phyloP scores from a whole-genome alignment of 306 rosid species.

The Glycine soja region DNA sequence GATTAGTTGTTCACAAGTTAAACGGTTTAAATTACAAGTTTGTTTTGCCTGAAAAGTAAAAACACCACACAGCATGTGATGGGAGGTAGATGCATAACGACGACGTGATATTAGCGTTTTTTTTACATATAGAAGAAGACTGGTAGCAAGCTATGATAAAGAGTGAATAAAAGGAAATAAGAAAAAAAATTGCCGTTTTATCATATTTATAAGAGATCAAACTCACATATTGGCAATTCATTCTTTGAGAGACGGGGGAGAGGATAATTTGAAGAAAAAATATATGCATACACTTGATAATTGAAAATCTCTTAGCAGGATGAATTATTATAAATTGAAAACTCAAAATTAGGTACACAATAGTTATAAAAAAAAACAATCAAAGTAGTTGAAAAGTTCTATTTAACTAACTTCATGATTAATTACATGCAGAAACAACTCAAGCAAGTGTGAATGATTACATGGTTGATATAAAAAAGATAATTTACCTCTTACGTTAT shows the following conservation, averaged over 20 bases:
- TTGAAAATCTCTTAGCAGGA: background rate
- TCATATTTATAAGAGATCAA: too few relatives aligned
- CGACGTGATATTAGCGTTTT: too few relatives aligned
- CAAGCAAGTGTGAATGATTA: background rate
- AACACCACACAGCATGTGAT: too few relatives aligned
- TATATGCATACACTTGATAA: background rate
- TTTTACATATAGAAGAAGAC: too few relatives aligned
- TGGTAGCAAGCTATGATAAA: too few relatives aligned
- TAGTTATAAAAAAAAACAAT: background rate
- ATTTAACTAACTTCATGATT: background rate
- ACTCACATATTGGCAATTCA: too few relatives aligned
- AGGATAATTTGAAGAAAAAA: background rate
- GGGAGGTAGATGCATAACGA: too few relatives aligned
- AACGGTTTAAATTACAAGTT: too few relatives aligned
- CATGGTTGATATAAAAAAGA: background rate
- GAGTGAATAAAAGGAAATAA: too few relatives aligned
- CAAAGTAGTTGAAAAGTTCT: background rate
- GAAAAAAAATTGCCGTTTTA: too few relatives aligned
- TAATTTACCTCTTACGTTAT: background rate
- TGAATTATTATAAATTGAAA: background rate
- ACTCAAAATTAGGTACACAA: background rate
- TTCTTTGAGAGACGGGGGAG: background rate
- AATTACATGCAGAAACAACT: background rate
- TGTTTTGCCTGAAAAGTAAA: too few relatives aligned
- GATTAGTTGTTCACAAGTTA: too few relatives aligned